These are phyloP conservation scores for Coemansia sp. DNA, from an alignment of 192 early-diverging fungal genomes.

Conservation along the genomic window DNA sequence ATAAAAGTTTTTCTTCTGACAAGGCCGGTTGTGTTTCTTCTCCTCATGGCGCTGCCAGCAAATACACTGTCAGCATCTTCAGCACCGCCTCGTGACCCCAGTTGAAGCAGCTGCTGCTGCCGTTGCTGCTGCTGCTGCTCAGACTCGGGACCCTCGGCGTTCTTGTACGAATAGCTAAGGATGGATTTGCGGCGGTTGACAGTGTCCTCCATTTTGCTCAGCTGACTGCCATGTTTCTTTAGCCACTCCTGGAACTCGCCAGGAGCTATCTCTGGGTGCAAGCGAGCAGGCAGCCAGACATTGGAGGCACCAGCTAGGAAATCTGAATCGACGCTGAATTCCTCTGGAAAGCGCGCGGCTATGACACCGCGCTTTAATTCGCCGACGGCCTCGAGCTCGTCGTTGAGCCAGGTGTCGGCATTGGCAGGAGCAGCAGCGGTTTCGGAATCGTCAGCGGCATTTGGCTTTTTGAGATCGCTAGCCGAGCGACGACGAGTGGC, in stretches of 20 bases:
- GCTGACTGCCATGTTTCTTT: conserved; percentile 47
- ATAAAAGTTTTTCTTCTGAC: conserved; percentile 44
- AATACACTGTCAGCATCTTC: neutral
- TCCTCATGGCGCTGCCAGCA: conserved; percentile 12
- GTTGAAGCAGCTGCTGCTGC: conserved; percentile 1
- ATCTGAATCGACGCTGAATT: conserved; percentile 52
- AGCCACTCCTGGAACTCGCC: conserved; percentile 58
- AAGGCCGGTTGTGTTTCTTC: conserved; percentile 46
- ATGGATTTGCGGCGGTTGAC: conserved; percentile 53
- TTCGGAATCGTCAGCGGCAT: neutral
- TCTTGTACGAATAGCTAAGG: conserved; percentile 48
- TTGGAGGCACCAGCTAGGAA: conserved; percentile 44
- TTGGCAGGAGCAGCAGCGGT: neutral
- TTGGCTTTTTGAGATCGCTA: conserved; percentile 1
- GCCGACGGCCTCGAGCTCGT: conserved; percentile 52
- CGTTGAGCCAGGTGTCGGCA: conserved; percentile 34
- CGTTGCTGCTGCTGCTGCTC: neutral
- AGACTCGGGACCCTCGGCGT: conserved; percentile 9
- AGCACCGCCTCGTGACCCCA: neutral
- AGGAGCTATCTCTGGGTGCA: conserved; percentile 60
- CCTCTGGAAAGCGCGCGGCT: conserved; percentile 55
- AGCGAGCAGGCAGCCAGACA: conserved; percentile 59
- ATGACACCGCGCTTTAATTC: conserved; percentile 56
- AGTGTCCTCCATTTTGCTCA: conserved; percentile 40
- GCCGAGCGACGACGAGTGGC: conserved; percentile 15